These are phyloP conservation scores for Boletus rubroflammeus DNA, from an alignment of 768 basidiomycete species.

Conservation along the genomic window DNA sequence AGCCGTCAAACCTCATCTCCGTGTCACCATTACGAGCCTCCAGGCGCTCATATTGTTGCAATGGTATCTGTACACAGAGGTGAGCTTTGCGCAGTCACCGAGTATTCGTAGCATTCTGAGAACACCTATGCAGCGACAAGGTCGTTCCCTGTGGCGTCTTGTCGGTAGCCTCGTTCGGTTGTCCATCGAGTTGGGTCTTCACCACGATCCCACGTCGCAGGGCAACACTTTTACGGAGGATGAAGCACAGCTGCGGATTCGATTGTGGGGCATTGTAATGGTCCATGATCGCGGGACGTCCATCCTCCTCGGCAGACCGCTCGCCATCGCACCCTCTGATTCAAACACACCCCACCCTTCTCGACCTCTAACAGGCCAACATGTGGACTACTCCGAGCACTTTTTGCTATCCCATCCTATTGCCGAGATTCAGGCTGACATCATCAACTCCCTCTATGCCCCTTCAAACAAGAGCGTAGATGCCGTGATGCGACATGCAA, in stretches of 20 bases:
- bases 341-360: slow-evolving; percentile 74
- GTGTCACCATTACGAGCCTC: slow-evolving; percentile 77
- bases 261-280: slow-evolving; percentile 81
- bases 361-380: slow-evolving; percentile 34
- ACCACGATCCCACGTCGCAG: slow-evolving; percentile 78
- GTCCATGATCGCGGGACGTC: slow-evolving; percentile 87
- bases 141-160: slow-evolving; percentile 84
- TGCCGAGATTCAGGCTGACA: slow-evolving; percentile 83
- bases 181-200: slow-evolving; percentile 78
- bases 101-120: slow-evolving; percentile 3
- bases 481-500: slow-evolving; percentile 71
- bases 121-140: slow-evolving; percentile 60
- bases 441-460: slow-evolving; percentile 81
- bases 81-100: slow-evolving; percentile 28
- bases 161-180: slow-evolving; percentile 82
- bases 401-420: slow-evolving; percentile 73
- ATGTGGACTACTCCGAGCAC: slow-evolving; percentile 66
- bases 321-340: slow-evolving; percentile 79
- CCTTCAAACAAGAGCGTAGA: slow-evolving; percentile 70
- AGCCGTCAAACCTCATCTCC: slow-evolving; percentile 74
- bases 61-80: slow-evolving; percentile 90
- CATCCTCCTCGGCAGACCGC: slow-evolving; percentile 79
- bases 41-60: slow-evolving; percentile 82
- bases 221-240: slow-evolving; percentile 61
- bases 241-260: slow-evolving; percentile 74